Evolutionary conservation across 495 filamentous ascomycete species (phyloP), one percentile per base, ranked within the genome.

Genomic region (Penicillium diatomitis): DNA sequence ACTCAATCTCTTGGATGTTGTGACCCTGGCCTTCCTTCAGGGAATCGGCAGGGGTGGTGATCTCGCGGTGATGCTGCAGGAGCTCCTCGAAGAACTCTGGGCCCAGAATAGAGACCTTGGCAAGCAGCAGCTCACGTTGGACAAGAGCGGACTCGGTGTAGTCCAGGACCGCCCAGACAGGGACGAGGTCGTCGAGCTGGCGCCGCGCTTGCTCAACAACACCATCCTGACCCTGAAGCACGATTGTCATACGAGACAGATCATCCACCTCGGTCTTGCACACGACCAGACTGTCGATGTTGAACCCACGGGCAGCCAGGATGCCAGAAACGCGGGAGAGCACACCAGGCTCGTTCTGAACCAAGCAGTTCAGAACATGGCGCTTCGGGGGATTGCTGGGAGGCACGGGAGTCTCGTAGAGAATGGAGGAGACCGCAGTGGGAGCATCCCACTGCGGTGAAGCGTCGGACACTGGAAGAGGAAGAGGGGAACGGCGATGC

Each of bases 251-350:
- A 57, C 92, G 90, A 20, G 88, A 95, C 31, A 98, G 62, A 58
- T 98, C 91, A 55, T 88, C 88, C n/a, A 98, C 91, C 69, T 96
- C 92, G 38, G 92, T 98, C 65, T 86, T 90, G 74, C 92, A 97
- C 36, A 98, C 92, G 42, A 98, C 92, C 48, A 98, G 74, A 47
- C 86, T 91, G 79, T 98, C 92, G 63, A 98, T 98, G 74, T 98
- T 98, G 83, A 98, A 98, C 49, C 92, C 92, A 37, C 92, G 80
- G 30, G 92, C 92, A 10, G 92, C 92, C 32, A 98, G 79, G 62
- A 98, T 97, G 46, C 92, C 92, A 7, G 92, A 96, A 8, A 98
- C 87, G 49, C 92, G 89, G 41, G 90, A 95, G 12, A 98, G 78
- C 46, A 98, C 92, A 67, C 92, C 92, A 39, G 92, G 92, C 70